These are phyloP conservation scores for Scutellaria minor DNA, from an alignment of 257 asterid genomes.

Conservation along the genomic window DNA sequence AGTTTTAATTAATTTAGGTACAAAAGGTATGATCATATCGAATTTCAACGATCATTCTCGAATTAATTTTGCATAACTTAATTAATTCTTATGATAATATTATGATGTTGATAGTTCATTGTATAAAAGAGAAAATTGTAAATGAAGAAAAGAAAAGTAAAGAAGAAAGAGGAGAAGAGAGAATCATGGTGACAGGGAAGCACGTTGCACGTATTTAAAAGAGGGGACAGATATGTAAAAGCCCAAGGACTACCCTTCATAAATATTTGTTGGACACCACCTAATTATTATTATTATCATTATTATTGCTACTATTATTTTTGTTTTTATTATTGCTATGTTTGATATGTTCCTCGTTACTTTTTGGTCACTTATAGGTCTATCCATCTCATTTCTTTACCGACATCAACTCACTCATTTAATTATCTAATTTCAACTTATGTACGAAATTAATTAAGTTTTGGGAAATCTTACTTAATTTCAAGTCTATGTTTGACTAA, in stretches of 20 bases:
- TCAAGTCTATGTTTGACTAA: no score
- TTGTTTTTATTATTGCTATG: background rate
- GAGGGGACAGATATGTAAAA: constrained; percentile 17
- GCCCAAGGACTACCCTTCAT: background rate
- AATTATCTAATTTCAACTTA: background rate
- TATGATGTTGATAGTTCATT: background rate
- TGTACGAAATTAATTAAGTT: background rate
- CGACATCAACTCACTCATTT: background rate
- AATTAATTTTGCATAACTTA: no score
- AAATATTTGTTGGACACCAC: constrained; percentile 27
- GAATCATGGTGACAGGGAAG: constrained; percentile 41
- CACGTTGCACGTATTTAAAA: constrained; percentile 37
- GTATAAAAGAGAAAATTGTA: background rate
- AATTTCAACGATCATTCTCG: no score
- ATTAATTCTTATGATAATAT: background rate
- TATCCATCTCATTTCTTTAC: background rate
- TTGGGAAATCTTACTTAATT: background rate
- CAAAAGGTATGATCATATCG: no score
- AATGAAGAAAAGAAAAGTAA: background rate
- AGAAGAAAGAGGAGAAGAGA: background rate
- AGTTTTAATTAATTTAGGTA: no score
- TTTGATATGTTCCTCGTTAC: background rate
- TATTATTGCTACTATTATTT: background rate
- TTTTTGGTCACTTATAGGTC: background rate
- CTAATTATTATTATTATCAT: constrained; percentile 23